Evolutionary conservation across 805 yeast genomes (phyloP), one percentile per base, ranked within the genome.

Genomic region (Hanseniaspora singularis): DNA sequence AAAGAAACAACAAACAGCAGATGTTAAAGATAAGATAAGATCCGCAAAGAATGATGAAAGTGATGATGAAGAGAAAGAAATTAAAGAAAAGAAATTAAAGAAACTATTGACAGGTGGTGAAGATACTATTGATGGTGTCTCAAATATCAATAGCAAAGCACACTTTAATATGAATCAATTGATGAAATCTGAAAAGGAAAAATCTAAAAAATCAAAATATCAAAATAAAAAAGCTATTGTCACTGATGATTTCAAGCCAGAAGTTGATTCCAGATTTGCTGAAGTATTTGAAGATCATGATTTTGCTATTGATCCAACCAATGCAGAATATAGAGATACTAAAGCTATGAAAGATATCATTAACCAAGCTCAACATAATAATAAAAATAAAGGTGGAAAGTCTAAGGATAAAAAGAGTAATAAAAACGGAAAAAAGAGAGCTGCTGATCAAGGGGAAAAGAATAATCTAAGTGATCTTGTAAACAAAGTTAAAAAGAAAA

Each of bases 221-320:
- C 71, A 69, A 60, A 59, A 64, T 39, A 70, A 67, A 55, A 68
- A 67, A 47, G 72, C 68, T 56, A 72, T 73, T 47, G 70, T 70
- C 33, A 79, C 74, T 46, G 76, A 71, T 50, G 64, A 63, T 32
- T 79, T 83, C 62, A 68, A 73, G 53, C 74, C 87, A 37, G 87
- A 85, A 56, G 74, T 84, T 57, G 98, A 92, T 69, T 78, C 81
- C 14, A 79, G 98, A 66, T 92, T 92, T 69, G 72, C 72, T 39
- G 94, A 81, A 53, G 69, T 87, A 52, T 85, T 80, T 58, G 86
- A 86, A 56, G 79, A 77, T 51, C 95, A 84, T 52, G 92, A 81
- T 51, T 92, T 77, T 64, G 96, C 96, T 11, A 87, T 94, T 59
- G 98, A 94, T 64, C 94, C 96, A 19, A 79, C 94, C 18, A 77